Conservation (phyloP, 257 asterid genomes). For the Gentiana dahurica region DNA sequence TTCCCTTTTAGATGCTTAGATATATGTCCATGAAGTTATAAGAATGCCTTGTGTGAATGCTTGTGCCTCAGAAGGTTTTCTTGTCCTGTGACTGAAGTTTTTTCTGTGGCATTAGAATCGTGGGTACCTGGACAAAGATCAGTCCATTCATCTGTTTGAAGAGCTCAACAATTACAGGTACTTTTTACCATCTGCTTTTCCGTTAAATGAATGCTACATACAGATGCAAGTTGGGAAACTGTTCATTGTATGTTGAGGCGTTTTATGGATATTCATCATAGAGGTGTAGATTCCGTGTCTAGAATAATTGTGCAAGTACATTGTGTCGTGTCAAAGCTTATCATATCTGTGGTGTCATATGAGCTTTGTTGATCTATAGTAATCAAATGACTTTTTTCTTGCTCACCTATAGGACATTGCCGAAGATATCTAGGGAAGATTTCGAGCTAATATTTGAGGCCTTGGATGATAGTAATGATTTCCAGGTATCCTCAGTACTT, state of each 20-base stretch:
- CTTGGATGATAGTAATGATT: constrained; percentile 86
- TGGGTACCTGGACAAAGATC: constrained; percentile 70
- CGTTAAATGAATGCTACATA: constrained; percentile 6
- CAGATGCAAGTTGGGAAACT: too few relatives aligned
- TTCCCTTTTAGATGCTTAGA: too few relatives aligned
- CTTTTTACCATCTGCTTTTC: constrained; percentile 6
- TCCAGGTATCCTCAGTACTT: constrained; percentile 48
- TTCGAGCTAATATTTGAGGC: constrained; percentile 76
- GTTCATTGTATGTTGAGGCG: too few relatives aligned
- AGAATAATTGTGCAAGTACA: too few relatives aligned
- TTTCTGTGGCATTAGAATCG: constrained; percentile 28
- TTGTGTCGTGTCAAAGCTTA: too few relatives aligned
- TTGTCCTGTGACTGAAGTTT: neutral
- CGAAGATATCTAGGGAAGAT: constrained; percentile 86
- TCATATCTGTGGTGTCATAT: neutral
- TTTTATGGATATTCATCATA: too few relatives aligned
- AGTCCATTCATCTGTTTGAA: constrained; percentile 74
- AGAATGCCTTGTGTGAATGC: too few relatives aligned
- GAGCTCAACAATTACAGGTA: constrained; percentile 97
- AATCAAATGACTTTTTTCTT: neutral
- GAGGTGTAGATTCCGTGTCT: too few relatives aligned
- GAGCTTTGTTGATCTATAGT: neutral
- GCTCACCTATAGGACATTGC: constrained; percentile 54
- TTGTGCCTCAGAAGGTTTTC: neutral
- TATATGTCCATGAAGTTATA: too few relatives aligned